A percentile compares a stretch with the other conserved stretches of the same genome.
Conservation (phyloP, 306 rosid species). For the Vigna reflexopilosa region DNA sequence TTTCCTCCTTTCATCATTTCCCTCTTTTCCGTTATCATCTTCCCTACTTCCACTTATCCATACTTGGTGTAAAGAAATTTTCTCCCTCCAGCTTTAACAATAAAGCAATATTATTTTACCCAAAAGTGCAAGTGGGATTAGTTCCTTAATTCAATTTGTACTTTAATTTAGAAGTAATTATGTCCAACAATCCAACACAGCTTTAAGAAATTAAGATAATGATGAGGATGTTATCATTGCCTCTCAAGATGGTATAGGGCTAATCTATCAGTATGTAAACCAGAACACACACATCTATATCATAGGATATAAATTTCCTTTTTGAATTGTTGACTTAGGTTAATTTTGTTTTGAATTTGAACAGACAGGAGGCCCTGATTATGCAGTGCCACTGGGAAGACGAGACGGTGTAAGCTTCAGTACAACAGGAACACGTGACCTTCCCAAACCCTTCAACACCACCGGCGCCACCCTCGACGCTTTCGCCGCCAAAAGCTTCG, state of each 20-base stretch:
- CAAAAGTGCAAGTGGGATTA: not conserved
- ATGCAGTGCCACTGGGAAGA: constrained; percentile 65
- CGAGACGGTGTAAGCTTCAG: constrained; percentile 56
- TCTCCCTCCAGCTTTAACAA: not conserved
- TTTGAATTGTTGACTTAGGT: too few species aligned
- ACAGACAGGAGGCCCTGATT: constrained; percentile 67
- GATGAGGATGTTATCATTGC: not conserved
- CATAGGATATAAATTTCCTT: too few species aligned
- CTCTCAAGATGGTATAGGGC: not conserved
- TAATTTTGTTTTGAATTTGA: too few species aligned
- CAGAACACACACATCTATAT: too few species aligned
- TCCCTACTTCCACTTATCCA: not conserved
- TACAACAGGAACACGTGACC: constrained; percentile 37
- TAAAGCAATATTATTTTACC: not conserved
- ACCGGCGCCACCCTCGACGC: constrained; percentile 29
- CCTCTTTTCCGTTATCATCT: not conserved
- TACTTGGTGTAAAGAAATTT: not conserved
- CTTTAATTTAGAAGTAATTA: too few species aligned
- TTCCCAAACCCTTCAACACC: constrained; percentile 51
- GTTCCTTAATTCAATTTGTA: not conserved
- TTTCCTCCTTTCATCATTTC: not conserved
- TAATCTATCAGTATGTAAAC: not conserved
- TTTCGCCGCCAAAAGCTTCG: constrained; percentile 45
- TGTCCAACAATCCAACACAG: too few species aligned
- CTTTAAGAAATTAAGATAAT: too few species aligned